A percentile compares a stretch with the other conserved stretches of the same genome.
phyloP scores from a whole-genome alignment of 73 alveolate genomes.

The Blepharisma japonicum region DNA sequence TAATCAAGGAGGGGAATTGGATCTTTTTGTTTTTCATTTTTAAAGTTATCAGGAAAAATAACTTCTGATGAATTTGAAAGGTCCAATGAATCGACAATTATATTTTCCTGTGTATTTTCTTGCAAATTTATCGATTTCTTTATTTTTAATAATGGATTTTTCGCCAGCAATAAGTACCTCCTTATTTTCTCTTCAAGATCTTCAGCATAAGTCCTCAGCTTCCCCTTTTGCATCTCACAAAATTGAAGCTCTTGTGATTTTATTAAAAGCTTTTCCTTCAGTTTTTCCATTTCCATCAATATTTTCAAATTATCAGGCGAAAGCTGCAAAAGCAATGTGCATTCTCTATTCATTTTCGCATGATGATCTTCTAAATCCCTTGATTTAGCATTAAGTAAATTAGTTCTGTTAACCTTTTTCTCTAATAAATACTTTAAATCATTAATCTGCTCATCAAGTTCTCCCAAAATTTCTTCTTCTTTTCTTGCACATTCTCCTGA shows the following conservation, averaged over 20 bases:
- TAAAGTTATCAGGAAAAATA: conserved; percentile 12
- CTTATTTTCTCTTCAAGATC: background rate
- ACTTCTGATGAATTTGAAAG: background rate
- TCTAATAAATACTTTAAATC: conserved; percentile 9
- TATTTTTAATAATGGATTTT: background rate
- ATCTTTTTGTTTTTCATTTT: background rate
- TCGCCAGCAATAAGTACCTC: background rate
- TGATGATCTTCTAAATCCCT: background rate
- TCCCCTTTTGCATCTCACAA: background rate
- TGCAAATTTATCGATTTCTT: background rate
- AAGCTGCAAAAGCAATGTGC: background rate
- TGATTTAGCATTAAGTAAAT: background rate
- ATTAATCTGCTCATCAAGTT: background rate
- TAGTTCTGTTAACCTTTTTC: background rate
- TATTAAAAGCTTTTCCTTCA: background rate
- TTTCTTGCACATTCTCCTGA: background rate
- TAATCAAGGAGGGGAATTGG: no score
- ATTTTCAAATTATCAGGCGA: background rate
- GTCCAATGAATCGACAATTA: no score
- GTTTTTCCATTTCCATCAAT: background rate
- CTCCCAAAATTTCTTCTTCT: background rate
- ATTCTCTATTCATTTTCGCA: background rate
- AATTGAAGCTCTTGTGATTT: background rate
- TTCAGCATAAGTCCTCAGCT: background rate
- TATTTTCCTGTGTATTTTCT: no score